Base-by-base conservation (phyloP, 139 green algal genomes). In the Microglena sp. region DNA sequence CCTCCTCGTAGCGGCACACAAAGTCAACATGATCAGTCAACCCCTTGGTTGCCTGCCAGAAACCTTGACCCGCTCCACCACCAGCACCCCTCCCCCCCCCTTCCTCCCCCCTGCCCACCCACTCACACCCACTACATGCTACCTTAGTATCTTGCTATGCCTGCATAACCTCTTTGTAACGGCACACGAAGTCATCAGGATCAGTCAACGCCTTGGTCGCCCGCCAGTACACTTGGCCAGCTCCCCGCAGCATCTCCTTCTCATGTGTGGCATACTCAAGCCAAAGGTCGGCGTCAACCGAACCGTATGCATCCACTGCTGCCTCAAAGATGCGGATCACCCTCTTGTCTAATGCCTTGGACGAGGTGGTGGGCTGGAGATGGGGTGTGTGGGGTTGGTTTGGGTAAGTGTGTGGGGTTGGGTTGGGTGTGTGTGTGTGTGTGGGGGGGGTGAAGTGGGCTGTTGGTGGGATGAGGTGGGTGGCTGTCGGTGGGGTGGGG, bases 261-360 rank as follows among this genome's bases (percentile, higher is more conserved):
- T 78, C 70, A 40, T 71, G 83, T 21, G 40, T 36, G 33, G 72
- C 71, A 45, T 85, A 91, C 15, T 58, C 44, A 50, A 90, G 31
- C 87, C 87, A 93, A 27, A 91, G 68, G 30, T 79, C 67, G 29
- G 24, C 46, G 43, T 86, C 81, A 0, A 27, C 40, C 0, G 6
- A 18, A 1, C 84, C 84, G 64, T 90, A 80, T 3, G 69, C 67
- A 21, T 33, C 67, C 15, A 77, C 56, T 1, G 74, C 84, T 1
- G 71, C 78, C 67, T 90, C 77, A 64, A 82, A 86, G 22, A 88
- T n/a, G n/a, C n/a, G n/a, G n/a, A n/a, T n/a, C n/a, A n/a, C n/a
- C n/a, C n/a, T n/a, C n/a, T n/a, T n/a, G n/a, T n/a, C n/a, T n/a
- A n/a, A n/a, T n/a, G n/a, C n/a, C n/a, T n/a, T n/a, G n/a, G n/a